Percentiles rank a stretch among this genome's conserved stretches.
Evolutionary conservation across 2,329 filamentous ascomycete genomes (phyloP).

Genomic region (Paracoccidioides brasiliensis): DNA sequence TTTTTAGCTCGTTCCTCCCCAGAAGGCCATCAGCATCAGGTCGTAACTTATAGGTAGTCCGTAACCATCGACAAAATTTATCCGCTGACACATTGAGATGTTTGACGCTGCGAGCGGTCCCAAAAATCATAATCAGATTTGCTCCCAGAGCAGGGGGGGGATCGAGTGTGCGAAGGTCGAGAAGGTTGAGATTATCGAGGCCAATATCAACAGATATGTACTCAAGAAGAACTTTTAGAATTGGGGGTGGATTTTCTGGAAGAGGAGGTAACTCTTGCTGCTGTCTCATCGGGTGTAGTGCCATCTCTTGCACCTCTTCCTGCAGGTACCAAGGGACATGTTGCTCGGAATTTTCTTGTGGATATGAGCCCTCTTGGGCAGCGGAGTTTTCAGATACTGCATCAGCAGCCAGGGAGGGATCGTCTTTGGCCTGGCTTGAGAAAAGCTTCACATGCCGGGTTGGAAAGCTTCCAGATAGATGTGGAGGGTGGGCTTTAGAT

Average conservation of each 20-base stretch:
- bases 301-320: constrained; percentile 39
- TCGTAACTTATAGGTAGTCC: constrained; percentile 55
- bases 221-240: constrained; percentile 60
- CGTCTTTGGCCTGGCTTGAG: background rate
- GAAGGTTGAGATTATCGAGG: constrained; percentile 63
- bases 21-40: constrained; percentile 79
- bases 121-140: constrained; percentile 84
- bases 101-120: constrained; percentile 80
- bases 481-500: background rate
- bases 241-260: constrained; percentile 55
- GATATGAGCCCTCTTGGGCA: background rate
- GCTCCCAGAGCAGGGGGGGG: constrained; percentile 77
- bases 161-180: constrained; percentile 74
- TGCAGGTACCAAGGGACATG: constrained; percentile 56
- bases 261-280: constrained; percentile 48
- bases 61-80: constrained; percentile 74
- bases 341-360: constrained; percentile 6
- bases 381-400: background rate
- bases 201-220: constrained; percentile 76
- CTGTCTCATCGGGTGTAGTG: constrained; percentile 34
- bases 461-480: background rate
- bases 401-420: background rate
- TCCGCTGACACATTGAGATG: constrained; percentile 87
- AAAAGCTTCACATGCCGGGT: background rate
- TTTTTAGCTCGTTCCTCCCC: constrained; percentile 80